phyloP scores from a whole-genome alignment of 257 asterid species.

The Scutellaria galericulata region DNA sequence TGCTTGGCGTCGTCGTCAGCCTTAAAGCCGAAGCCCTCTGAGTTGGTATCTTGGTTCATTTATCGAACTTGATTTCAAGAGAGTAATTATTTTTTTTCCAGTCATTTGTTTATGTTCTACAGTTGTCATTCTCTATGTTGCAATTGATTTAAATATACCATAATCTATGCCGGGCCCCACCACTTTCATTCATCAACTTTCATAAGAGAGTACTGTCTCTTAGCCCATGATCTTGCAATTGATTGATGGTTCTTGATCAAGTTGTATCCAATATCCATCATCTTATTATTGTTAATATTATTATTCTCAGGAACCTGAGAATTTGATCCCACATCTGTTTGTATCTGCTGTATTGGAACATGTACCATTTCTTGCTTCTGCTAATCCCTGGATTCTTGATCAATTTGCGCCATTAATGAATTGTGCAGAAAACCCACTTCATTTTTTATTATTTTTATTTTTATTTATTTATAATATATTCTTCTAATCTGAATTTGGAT shows the following conservation, averaged over 20 bases:
- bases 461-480: too few species aligned
- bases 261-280: too few species aligned
- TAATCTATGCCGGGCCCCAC: too few species aligned
- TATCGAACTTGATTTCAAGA: too few species aligned
- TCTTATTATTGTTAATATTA: too few species aligned
- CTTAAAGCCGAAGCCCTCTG: too few species aligned
- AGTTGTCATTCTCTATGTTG: slow-evolving; percentile 40
- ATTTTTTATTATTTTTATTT: too few species aligned
- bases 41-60: too few species aligned
- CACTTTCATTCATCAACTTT: too few species aligned
- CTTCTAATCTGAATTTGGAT: background rate
- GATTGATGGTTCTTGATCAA: slow-evolving; percentile 58
- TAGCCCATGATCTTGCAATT: slow-evolving; percentile 57
- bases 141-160: slow-evolving; percentile 40
- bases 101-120: slow-evolving; percentile 38
- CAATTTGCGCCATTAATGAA: slow-evolving; percentile 24
- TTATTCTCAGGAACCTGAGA: too few species aligned
- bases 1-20: too few species aligned
- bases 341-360: background rate
- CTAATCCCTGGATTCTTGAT: slow-evolving; percentile 27
- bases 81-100: slow-evolving; percentile 40
- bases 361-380: background rate
- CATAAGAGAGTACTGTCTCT: slow-evolving; percentile 37
- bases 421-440: slow-evolving; percentile 16
- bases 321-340: background rate